Conservation (phyloP, 345 rosid genomes). For the Pugionium cornutum region DNA sequence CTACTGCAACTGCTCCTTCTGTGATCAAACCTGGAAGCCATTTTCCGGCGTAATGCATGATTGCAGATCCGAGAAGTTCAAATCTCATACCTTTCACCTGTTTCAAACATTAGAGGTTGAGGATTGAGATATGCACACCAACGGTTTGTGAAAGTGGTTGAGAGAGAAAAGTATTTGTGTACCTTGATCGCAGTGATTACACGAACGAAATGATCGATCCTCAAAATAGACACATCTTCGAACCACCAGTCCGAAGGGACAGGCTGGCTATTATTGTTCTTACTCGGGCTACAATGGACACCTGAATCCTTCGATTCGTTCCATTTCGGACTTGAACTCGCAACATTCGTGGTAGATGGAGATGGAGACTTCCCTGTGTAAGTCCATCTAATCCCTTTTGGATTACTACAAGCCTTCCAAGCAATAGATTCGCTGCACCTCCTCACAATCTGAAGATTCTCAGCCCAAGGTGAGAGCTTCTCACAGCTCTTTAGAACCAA, state of each 20-base stretch:
- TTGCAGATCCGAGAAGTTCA: conserved; percentile 81
- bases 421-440: conserved; percentile 98
- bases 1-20: conserved; percentile 46
- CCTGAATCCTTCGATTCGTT: conserved; percentile 63
- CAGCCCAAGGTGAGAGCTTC: conserved; percentile 94
- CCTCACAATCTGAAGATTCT: conserved; percentile 91
- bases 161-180: background rate
- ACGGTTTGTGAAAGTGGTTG: conserved; percentile 13
- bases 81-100: conserved; percentile 88
- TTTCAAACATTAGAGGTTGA: background rate
- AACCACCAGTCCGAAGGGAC: conserved; percentile 99
- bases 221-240: conserved; percentile 88
- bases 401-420: conserved; percentile 98
- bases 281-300: conserved; percentile 58
- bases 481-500: conserved; percentile 88
- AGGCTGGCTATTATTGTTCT: conserved; percentile 60
- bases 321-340: conserved; percentile 76
- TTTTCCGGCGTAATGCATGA: conserved; percentile 80
- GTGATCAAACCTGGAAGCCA: conserved; percentile 82
- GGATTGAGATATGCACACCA: background rate
- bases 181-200: conserved; percentile 92
- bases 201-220: conserved; percentile 93
- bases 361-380: conserved; percentile 72
- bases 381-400: conserved; percentile 92
- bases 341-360: conserved; percentile 32